These are phyloP conservation scores for Amborella trichopoda DNA, from an alignment of 164 flowering plant species.

Conservation along the genomic window DNA sequence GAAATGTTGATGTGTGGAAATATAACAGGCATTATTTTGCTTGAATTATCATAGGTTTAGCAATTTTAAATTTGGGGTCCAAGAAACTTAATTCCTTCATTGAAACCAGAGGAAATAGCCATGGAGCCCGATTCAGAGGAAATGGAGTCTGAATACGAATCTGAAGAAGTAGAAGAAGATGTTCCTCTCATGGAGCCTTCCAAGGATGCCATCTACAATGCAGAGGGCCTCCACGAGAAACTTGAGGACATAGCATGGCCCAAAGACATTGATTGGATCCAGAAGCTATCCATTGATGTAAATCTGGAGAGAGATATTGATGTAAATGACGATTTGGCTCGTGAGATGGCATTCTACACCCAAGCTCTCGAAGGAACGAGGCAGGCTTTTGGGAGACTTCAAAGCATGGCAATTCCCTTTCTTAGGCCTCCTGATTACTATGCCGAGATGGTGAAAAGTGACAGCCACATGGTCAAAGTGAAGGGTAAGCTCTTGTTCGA, in stretches of 20 bases:
- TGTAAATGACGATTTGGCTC: slow-evolving; percentile 75
- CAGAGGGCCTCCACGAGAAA: slow-evolving; percentile 61
- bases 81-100: too few relatives aligned
- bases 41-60: too few relatives aligned
- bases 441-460: slow-evolving; percentile 90
- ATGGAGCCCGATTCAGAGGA: too few relatives aligned
- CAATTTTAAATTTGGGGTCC: too few relatives aligned
- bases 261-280: slow-evolving; percentile 59
- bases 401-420: slow-evolving; percentile 61
- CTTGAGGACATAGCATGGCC: slow-evolving; percentile 86
- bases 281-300: slow-evolving; percentile 45
- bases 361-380: slow-evolving; percentile 84
- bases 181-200: slow-evolving; percentile 48
- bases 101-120: too few relatives aligned
- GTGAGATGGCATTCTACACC: slow-evolving; percentile 72
- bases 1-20: too few relatives aligned
- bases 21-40: too few relatives aligned
- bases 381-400: slow-evolving; percentile 51
- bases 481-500: slow-evolving; percentile 64
- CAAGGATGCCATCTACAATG: slow-evolving; percentile 45
- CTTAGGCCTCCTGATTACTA: slow-evolving; percentile 86
- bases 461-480: slow-evolving; percentile 76
- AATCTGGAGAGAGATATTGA: slow-evolving; percentile 55
- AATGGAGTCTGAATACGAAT: slow-evolving; percentile 38
- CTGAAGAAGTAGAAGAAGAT: slow-evolving; percentile 36